A percentile compares a stretch with the other conserved stretches of the same genome.
Evolutionary conservation across 2,329 filamentous ascomycete genomes (phyloP).

Genomic region (Fragosphaeria purpurea): DNA sequence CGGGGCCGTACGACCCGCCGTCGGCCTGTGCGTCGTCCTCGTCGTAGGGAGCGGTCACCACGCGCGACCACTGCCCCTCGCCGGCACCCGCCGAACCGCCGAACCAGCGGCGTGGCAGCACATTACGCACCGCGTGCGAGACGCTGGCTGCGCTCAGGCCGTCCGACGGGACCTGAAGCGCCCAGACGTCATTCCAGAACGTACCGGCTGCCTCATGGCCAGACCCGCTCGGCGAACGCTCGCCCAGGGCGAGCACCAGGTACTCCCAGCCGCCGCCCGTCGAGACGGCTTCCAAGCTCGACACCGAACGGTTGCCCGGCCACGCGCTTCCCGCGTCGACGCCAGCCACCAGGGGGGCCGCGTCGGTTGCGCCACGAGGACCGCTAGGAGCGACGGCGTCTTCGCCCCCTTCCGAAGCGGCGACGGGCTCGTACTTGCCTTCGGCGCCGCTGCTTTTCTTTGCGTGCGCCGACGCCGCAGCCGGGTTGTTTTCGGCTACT

Average conservation of each 20-base stretch:
- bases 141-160: conserved; percentile 46
- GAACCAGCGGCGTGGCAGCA: conserved; percentile 9
- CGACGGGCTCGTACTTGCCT: conserved; percentile 2
- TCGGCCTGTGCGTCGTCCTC: conserved; percentile 31
- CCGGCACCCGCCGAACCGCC: conserved; percentile 24
- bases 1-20: conserved; percentile 34
- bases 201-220: conserved; percentile 42
- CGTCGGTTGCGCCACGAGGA: conserved; percentile 16
- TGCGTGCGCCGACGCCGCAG: conserved; percentile 12
- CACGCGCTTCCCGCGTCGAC: conserved; percentile 21
- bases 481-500: conserved; percentile 13
- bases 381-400: background rate
- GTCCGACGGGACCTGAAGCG: conserved; percentile 48
- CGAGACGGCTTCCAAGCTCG: conserved; percentile 44
- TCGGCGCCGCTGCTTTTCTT: conserved; percentile 17
- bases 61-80: conserved; percentile 48
- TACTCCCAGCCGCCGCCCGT: conserved; percentile 53
- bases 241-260: conserved; percentile 52
- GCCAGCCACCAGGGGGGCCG: conserved; percentile 9
- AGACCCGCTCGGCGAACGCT: conserved; percentile 36
- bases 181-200: conserved; percentile 53
- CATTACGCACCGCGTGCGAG: conserved; percentile 33
- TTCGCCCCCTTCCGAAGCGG: conserved; percentile 19
- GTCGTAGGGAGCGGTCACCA: conserved; percentile 39
- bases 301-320: conserved; percentile 44